Percentiles rank a stretch among this genome's conserved stretches.
These are phyloP conservation scores for Akanthomyces uredinophilus DNA, from an alignment of 2,329 filamentous ascomycete genomes.

Conservation along the genomic window DNA sequence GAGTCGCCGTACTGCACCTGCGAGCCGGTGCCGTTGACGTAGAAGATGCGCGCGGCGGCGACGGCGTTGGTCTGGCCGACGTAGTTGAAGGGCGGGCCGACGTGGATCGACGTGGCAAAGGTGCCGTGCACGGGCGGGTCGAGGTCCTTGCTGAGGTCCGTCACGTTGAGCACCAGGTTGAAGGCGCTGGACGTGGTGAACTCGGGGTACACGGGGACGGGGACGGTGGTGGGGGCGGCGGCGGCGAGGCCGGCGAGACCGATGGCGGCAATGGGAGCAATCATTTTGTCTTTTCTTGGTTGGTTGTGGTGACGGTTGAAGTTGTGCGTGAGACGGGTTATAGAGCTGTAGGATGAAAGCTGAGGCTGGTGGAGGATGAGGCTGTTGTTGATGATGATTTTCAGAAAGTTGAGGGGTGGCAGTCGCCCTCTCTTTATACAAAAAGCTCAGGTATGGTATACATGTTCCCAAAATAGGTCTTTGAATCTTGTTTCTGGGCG, in stretches of 20 bases:
- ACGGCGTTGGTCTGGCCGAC: slow-evolving; percentile 30
- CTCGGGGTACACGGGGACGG: slow-evolving; percentile 14
- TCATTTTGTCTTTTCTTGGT: too few relatives aligned
- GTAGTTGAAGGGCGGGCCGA: slow-evolving; percentile 36
- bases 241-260: slow-evolving; percentile 18
- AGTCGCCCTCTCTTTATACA: background rate
- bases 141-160: slow-evolving; percentile 35
- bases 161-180: slow-evolving; percentile 41
- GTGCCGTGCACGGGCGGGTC: slow-evolving; percentile 36
- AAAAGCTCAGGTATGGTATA: background rate
- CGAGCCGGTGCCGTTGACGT: slow-evolving; percentile 42
- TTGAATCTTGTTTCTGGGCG: background rate
- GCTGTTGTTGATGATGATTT: background rate
- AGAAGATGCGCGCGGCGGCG: slow-evolving; percentile 34
- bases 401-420: background rate
- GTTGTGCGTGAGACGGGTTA: background rate
- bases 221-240: slow-evolving; percentile 18
- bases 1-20: slow-evolving; percentile 28
- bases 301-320: background rate
- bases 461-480: background rate
- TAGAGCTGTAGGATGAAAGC: background rate
- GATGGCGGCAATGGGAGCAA: background rate
- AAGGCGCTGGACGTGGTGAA: slow-evolving; percentile 29
- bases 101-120: slow-evolving; percentile 37
- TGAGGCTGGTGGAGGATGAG: background rate